Percentiles rank a stretch among this genome's conserved stretches.
Conservation (phyloP, 768 basidiomycete genomes). For the Dacryopinax primogenitus region DNA sequence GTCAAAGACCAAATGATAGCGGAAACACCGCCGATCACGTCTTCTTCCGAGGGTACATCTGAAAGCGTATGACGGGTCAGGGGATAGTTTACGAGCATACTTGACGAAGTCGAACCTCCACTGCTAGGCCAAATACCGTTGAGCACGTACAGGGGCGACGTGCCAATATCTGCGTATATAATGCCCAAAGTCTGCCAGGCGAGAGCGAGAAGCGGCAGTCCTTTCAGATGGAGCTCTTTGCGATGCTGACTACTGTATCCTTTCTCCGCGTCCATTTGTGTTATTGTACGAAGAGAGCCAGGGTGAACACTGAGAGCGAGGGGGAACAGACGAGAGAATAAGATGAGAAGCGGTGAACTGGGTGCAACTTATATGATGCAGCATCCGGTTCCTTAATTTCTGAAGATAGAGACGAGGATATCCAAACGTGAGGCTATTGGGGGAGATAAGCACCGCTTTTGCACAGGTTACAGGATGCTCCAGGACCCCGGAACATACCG, state of each 20-base stretch:
- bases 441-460: neutral
- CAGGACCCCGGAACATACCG: neutral
- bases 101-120: constrained; percentile 19
- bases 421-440: neutral
- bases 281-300: neutral
- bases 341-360: neutral
- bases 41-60: constrained; percentile 41
- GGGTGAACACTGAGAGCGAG: neutral
- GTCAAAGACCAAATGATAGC: constrained; percentile 56
- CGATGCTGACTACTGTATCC: neutral
- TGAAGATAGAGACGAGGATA: neutral
- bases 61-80: neutral
- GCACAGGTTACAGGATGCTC: neutral
- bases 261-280: neutral
- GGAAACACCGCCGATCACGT: constrained; percentile 49
- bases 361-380: neutral
- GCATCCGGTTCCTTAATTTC: neutral
- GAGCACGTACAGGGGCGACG: constrained; percentile 47
- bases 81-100: neutral
- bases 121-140: constrained; percentile 49
- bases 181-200: constrained; percentile 25
- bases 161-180: constrained; percentile 35
- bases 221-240: neutral
- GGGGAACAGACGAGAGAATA: neutral
- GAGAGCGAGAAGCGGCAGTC: constrained; percentile 12